These are phyloP conservation scores for Solanum infundibuliforme DNA, from an alignment of 257 asterid genomes.

Conservation along the genomic window DNA sequence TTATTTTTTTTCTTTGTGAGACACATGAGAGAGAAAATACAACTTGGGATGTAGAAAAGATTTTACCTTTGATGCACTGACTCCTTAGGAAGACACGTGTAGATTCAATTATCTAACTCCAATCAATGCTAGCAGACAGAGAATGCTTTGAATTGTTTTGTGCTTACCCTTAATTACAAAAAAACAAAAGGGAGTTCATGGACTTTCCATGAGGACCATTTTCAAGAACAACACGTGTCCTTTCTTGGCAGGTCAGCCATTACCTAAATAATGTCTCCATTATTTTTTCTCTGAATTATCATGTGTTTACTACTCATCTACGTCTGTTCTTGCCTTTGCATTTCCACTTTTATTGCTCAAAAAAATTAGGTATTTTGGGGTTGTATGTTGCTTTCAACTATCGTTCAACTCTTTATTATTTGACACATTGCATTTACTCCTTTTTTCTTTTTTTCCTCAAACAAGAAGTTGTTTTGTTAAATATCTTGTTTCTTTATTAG, in stretches of 20 bases:
- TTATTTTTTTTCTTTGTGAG: slow-evolving; percentile 1
- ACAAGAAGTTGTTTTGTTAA: no score
- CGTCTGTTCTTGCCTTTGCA: background rate
- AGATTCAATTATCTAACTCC: slow-evolving; percentile 66
- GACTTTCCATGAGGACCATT: slow-evolving; percentile 34
- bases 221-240: slow-evolving; percentile 54
- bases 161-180: background rate
- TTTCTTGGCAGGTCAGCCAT: slow-evolving; percentile 14
- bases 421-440: background rate
- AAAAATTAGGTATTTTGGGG: background rate
- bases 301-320: slow-evolving; percentile 6
- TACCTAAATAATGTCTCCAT: background rate
- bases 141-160: slow-evolving; percentile 8
- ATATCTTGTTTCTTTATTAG: no score
- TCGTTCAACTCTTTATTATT: background rate
- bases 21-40: slow-evolving; percentile 4
- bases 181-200: slow-evolving; percentile 7
- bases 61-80: slow-evolving; percentile 17
- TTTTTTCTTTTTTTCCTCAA: no score
- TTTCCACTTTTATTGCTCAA: background rate
- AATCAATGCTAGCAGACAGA: slow-evolving; percentile 45
- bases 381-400: background rate
- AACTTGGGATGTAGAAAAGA: slow-evolving; percentile 12
- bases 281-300: slow-evolving; percentile 5
- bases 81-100: slow-evolving; percentile 59